Evolutionary conservation across 1,284 basidiomycete genomes (phyloP).

Genomic region (Salmacisia buchloeana): DNA sequence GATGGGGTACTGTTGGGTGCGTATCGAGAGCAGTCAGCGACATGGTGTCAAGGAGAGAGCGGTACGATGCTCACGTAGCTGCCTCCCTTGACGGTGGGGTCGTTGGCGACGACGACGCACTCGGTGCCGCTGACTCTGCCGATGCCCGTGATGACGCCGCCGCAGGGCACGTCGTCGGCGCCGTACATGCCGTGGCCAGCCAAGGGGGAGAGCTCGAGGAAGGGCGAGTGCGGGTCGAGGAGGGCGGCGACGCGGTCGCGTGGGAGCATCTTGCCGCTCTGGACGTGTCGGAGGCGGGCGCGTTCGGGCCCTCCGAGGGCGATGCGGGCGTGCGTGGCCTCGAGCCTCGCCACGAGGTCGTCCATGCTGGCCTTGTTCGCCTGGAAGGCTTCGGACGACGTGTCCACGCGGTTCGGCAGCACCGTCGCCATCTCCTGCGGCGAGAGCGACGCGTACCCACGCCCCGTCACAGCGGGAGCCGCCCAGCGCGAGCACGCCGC

Average conservation of each 20-base stretch:
- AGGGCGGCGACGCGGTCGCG: conserved; percentile 67
- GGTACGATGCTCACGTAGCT: conserved; percentile 17
- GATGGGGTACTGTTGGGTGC: conserved; percentile 73
- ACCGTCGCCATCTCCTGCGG: conserved; percentile 12
- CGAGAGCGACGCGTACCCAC: background rate
- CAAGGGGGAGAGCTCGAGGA: conserved; percentile 77
- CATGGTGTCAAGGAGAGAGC: background rate
- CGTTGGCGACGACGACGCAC: conserved; percentile 85
- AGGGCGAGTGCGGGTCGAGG: conserved; percentile 79
- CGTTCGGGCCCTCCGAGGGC: conserved; percentile 56
- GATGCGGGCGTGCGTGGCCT: conserved; percentile 29
- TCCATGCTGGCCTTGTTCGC: conserved; percentile 38
- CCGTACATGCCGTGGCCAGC: conserved; percentile 84
- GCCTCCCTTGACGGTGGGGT: conserved; percentile 57
- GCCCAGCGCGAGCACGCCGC: too few relatives aligned
- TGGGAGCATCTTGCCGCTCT: conserved; percentile 76
- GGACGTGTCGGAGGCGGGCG: conserved; percentile 70
- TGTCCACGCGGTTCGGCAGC: conserved; percentile 34
- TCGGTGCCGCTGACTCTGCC: conserved; percentile 63
- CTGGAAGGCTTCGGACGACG: conserved; percentile 25
- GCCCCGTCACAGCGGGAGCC: too few relatives aligned
- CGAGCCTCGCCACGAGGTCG: conserved; percentile 28
- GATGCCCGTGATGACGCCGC: conserved; percentile 86
- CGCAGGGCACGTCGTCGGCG: conserved; percentile 71
- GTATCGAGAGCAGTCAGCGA: conserved; percentile 75